Evolutionary conservation across 768 basidiomycete species (phyloP).

Genomic region (Rhizopogon salebrosus): DNA sequence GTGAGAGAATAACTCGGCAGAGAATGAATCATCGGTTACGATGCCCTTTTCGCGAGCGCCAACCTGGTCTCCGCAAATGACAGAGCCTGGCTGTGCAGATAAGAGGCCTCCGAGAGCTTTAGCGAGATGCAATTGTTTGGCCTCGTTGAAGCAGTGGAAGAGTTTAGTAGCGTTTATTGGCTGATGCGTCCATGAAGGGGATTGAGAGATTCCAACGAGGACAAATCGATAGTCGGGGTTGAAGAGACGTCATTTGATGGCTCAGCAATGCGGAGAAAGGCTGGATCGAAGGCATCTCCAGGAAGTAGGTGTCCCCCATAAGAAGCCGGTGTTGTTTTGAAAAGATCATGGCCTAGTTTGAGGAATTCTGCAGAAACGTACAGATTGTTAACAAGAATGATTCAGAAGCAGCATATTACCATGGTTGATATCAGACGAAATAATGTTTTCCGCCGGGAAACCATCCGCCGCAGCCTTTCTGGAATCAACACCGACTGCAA

Average conservation of each 20-base stretch:
- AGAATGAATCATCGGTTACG: neutral
- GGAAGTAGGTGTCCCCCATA: conserved; percentile 51
- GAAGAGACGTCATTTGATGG: conserved; percentile 23
- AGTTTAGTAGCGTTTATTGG: conserved; percentile 44
- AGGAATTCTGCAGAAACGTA: conserved; percentile 40
- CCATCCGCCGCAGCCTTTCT: conserved; percentile 38
- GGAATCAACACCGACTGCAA: conserved; percentile 26
- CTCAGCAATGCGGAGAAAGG: conserved; percentile 31
- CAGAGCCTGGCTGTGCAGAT: conserved; percentile 24
- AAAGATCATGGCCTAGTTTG: conserved; percentile 56
- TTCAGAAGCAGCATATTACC: conserved; percentile 18
- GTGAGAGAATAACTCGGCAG: conserved; percentile 5
- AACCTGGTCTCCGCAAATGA: conserved; percentile 25
- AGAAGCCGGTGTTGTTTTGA: conserved; percentile 44
- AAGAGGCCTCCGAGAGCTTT: conserved; percentile 23
- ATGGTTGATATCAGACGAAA: conserved; percentile 35
- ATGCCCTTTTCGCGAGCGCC: conserved; percentile 11
- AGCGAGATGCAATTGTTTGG: conserved; percentile 24
- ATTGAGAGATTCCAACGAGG: conserved; percentile 37
- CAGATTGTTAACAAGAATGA: neutral
- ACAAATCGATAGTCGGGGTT: conserved; percentile 22
- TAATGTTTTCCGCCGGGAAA: conserved; percentile 32
- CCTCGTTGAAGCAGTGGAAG: conserved; percentile 35
- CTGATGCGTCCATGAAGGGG: conserved; percentile 44
- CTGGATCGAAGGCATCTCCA: conserved; percentile 50